These are phyloP conservation scores for Lepidium africanum DNA, from an alignment of 345 rosid species.

Conservation along the genomic window DNA sequence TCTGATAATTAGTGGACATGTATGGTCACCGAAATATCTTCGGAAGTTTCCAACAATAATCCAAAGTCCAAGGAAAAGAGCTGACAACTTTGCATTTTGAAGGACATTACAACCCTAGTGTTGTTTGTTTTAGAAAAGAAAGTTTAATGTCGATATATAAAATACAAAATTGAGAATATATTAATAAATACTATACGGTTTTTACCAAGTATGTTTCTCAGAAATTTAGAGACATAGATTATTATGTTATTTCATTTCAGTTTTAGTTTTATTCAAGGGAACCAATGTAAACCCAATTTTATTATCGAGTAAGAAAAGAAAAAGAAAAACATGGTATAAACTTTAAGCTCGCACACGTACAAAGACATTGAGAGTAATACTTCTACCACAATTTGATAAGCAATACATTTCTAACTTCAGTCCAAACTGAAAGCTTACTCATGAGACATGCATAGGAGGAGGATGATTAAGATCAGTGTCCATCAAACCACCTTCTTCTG, in stretches of 20 bases:
- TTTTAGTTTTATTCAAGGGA: neutral
- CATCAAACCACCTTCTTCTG: conserved; percentile 56
- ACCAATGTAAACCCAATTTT: neutral
- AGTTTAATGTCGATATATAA: too few relatives aligned
- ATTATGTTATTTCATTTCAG: too few relatives aligned
- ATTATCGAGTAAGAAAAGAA: neutral
- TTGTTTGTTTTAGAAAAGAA: too few relatives aligned
- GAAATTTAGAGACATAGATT: too few relatives aligned
- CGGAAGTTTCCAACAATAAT: neutral
- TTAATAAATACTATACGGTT: too few relatives aligned
- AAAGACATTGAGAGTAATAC: neutral
- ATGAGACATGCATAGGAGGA: neutral
- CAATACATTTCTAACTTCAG: neutral
- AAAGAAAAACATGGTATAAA: neutral
- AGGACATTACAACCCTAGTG: too few relatives aligned
- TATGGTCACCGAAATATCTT: neutral
- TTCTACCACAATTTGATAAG: neutral
- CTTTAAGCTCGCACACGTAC: neutral
- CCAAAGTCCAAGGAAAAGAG: neutral
- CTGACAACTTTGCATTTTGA: neutral
- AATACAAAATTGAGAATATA: too few relatives aligned
- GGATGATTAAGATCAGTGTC: conserved; percentile 22
- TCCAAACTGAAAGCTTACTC: neutral
- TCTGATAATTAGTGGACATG: neutral
- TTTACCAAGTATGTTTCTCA: too few relatives aligned